These are phyloP conservation scores for Neodidymelliopsis sp. DNA, from an alignment of 2,329 filamentous ascomycete genomes.

Conservation along the genomic window DNA sequence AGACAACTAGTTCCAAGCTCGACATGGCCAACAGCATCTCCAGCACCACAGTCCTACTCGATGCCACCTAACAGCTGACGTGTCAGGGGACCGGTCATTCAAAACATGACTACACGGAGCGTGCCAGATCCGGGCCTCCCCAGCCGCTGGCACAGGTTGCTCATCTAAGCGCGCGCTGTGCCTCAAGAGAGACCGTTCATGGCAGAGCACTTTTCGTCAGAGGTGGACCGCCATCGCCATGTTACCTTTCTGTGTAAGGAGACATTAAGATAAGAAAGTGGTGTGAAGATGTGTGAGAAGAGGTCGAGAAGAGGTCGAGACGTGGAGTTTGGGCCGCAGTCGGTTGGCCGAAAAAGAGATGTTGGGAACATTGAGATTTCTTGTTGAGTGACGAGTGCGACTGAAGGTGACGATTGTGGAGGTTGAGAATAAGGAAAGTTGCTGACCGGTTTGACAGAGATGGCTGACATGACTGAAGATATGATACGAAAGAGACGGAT, in stretches of 20 bases:
- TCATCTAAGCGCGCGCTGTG: slow-evolving; percentile 16
- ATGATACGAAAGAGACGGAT: neutral
- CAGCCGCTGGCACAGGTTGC: slow-evolving; percentile 18
- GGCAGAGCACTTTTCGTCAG: slow-evolving; percentile 14
- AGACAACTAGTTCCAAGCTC: neutral
- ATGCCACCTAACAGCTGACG: slow-evolving; percentile 9
- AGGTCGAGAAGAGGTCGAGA: neutral
- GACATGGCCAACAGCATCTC: neutral
- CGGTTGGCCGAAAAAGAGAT: no score
- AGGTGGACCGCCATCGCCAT: slow-evolving; percentile 10
- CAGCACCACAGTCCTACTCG: neutral
- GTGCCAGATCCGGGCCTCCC: slow-evolving; percentile 12
- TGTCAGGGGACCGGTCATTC: slow-evolving; percentile 6
- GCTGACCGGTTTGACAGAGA: neutral
- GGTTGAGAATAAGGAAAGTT: neutral
- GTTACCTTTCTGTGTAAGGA: slow-evolving; percentile 16
- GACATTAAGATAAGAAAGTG: slow-evolving; percentile 5
- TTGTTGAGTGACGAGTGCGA: neutral
- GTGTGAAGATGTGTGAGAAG: slow-evolving; percentile 1
- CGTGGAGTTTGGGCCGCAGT: no score
- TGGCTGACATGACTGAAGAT: neutral
- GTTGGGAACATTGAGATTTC: no score
- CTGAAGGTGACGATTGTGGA: neutral
- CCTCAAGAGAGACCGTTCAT: slow-evolving; percentile 16
- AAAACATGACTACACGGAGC: slow-evolving; percentile 7